Percentiles rank a stretch among this genome's conserved stretches.
Evolutionary conservation across 2,329 filamentous ascomycete species (phyloP).

Genomic region (Aureobasidium mangrovei): DNA sequence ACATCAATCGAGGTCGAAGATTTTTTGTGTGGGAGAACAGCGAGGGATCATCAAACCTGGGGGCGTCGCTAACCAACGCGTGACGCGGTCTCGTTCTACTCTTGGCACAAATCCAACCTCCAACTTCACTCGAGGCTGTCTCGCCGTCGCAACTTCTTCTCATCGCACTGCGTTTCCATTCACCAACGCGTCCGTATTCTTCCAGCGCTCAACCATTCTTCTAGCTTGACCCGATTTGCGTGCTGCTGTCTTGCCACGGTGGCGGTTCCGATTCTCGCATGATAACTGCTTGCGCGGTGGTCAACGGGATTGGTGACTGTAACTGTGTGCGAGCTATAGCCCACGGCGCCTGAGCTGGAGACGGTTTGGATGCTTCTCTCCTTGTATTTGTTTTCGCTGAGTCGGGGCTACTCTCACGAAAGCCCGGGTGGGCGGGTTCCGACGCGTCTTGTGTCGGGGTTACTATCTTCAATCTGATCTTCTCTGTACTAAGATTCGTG

Average conservation of each 20-base stretch:
- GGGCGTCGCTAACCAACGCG: too few species aligned
- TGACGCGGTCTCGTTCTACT: too few species aligned
- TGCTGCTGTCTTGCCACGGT: conserved; percentile 3
- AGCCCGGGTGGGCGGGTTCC: conserved; percentile 14
- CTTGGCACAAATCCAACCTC: too few species aligned
- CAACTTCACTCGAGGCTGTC: background rate
- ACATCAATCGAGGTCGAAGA: too few species aligned
- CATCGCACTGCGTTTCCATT: background rate
- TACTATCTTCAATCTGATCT: background rate
- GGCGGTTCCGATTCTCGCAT: background rate
- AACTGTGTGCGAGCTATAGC: conserved; percentile 4
- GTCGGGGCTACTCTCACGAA: conserved; percentile 13
- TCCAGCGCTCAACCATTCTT: background rate
- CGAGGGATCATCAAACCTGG: too few species aligned
- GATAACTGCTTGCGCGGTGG: conserved; percentile 6
- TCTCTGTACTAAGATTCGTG: background rate
- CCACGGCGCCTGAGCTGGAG: background rate
- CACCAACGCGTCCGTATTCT: background rate
- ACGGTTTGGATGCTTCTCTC: background rate
- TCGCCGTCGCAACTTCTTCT: background rate
- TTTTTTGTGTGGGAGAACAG: too few species aligned
- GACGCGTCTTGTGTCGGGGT: conserved; percentile 9
- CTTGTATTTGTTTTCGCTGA: background rate
- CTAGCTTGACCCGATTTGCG: background rate
- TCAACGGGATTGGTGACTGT: conserved; percentile 10